A percentile compares a stretch with the other conserved stretches of the same genome.
Evolutionary conservation across 1,284 basidiomycete genomes (phyloP).

Genomic region (Ustilago cynodontis): DNA sequence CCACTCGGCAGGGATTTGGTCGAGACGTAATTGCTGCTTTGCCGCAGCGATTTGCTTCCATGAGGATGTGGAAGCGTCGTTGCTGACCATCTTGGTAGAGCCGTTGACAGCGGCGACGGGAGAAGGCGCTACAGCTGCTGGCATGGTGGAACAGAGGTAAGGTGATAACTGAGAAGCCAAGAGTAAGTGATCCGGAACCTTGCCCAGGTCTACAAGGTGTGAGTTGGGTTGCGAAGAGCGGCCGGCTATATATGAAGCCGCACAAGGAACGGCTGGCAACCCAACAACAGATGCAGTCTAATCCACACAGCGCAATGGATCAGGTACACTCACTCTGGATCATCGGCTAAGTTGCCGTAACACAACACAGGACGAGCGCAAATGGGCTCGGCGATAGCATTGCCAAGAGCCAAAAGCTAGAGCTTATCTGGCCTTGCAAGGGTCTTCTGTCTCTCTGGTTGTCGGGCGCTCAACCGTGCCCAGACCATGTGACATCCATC

Average conservation of each 20-base stretch:
- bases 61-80: conserved; percentile 15
- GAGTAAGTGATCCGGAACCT: not conserved
- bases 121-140: conserved; percentile 21
- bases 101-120: conserved; percentile 12
- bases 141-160: conserved; percentile 10
- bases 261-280: no score
- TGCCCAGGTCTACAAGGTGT: not conserved
- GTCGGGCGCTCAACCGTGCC: not conserved
- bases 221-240: not conserved
- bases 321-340: not conserved
- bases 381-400: no score
- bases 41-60: conserved; percentile 40
- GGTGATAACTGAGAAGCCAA: not conserved
- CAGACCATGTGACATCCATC: not conserved
- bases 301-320: not conserved
- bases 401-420: not conserved
- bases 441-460: not conserved
- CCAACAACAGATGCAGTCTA: not conserved
- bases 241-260: conserved; percentile 4
- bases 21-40: conserved; percentile 35
- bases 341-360: not conserved
- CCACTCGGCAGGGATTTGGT: conserved; percentile 34
- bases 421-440: not conserved
- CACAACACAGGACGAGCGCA: not conserved
- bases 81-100: conserved; percentile 17